Evolutionary conservation across 2,329 filamentous ascomycete species (phyloP), one percentile per base, ranked within the genome.

Genomic region (Trichophyton rubrum): DNA sequence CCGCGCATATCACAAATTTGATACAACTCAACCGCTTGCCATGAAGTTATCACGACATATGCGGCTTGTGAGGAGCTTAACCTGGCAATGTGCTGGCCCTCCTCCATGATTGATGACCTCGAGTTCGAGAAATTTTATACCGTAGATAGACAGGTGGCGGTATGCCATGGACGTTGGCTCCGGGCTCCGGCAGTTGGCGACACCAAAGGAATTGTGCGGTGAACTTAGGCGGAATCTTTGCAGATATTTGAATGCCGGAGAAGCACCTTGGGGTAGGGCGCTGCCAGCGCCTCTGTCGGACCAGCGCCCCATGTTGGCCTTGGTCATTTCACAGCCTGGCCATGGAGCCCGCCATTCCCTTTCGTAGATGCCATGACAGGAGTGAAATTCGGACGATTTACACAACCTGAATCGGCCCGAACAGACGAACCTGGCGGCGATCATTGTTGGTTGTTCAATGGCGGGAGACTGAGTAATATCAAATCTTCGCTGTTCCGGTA

Each of bases 121-220:
- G 51, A 55, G 27, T 30, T 35, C 24, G 51, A 55, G 20, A 55
- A 27, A 55, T 64, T 30, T 64, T 67, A 68, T 63, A 67, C 66
- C 67, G 71, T 73, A 73, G 71, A 73, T 72, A 72, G 69, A 69
- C 67, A 66, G 64, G 63, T 63, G 62, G 62, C 60, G 61, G n/a
- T 41, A 49, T 59, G 43, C 57, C 15, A 17, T 35, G 35, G 40
- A 51, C n/a, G 9, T 15, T 24, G 45, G 45, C 20, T 27, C 51
- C 51, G n/a, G 45, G 45, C 20, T 27, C 51, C 51, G n/a, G 24
- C 15, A 20, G 30, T 55, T 17, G 27, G 51, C 38, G 51, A 55
- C 24, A 55, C 51, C 51, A 17, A 22, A 51, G 45, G 20, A 17
- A 13, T 55, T 55, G 27, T 55, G 30, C 27, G 30, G 51, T 30